Percentiles rank a stretch among this genome's conserved stretches.
Evolutionary conservation across 2,329 filamentous ascomycete species (phyloP).

Genomic region (Massarina eburnea): DNA sequence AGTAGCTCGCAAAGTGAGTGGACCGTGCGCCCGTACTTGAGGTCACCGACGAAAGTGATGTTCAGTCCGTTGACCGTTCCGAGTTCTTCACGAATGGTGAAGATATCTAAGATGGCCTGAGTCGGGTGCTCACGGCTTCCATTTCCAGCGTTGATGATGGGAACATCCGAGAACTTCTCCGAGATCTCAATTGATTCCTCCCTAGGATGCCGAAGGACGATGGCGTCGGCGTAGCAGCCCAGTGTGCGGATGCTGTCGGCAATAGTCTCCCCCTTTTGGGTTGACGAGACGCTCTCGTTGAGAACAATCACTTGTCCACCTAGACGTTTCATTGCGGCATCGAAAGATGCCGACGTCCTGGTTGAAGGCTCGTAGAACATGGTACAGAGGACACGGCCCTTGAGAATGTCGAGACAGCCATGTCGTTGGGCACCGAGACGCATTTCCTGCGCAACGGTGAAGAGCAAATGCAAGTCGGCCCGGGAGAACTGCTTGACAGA

Average conservation of each 20-base stretch:
- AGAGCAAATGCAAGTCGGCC: slow-evolving; percentile 85
- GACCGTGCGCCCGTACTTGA: slow-evolving; percentile 89
- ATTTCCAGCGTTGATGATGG: slow-evolving; percentile 96
- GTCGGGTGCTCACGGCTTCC: slow-evolving; percentile 95
- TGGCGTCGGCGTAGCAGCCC: slow-evolving; percentile 89
- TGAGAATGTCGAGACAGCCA: slow-evolving; percentile 83
- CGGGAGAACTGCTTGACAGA: slow-evolving; percentile 90
- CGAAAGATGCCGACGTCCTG: slow-evolving; percentile 91
- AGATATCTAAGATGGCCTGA: slow-evolving; percentile 95
- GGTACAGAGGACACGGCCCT: slow-evolving; percentile 82
- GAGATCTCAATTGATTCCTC: slow-evolving; percentile 79
- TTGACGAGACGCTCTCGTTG: slow-evolving; percentile 80
- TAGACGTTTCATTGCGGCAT: slow-evolving; percentile 97
- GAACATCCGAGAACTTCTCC: slow-evolving; percentile 83
- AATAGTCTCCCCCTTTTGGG: slow-evolving; percentile 90
- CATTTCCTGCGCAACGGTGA: slow-evolving; percentile 98
- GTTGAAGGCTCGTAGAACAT: slow-evolving; percentile 99
- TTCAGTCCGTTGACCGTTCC: slow-evolving; percentile 94
- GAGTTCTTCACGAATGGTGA: slow-evolving; percentile 96
- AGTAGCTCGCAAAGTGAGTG: slow-evolving; percentile 94
- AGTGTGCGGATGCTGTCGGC: slow-evolving; percentile 93
- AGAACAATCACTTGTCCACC: slow-evolving; percentile 84
- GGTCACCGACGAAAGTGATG: slow-evolving; percentile 93
- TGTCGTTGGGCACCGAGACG: slow-evolving; percentile 90
- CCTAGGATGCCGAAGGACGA: slow-evolving; percentile 92